A percentile compares a stretch with the other conserved stretches of the same genome.
phyloP scores from a whole-genome alignment of 1,139 yeast genomes.

The Pichia sp. region DNA sequence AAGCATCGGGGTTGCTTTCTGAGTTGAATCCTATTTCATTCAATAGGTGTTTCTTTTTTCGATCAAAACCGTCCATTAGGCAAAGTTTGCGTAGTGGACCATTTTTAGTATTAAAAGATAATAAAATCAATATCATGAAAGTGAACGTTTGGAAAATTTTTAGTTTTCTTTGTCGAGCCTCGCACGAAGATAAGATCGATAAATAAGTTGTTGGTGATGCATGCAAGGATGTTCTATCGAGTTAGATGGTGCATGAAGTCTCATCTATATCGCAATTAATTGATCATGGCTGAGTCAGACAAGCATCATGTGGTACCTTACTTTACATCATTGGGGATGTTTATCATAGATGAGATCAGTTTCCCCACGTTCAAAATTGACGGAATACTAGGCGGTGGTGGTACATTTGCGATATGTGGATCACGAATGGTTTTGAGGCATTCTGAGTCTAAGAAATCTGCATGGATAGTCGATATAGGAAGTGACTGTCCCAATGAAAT shows the following conservation, averaged over 20 bases:
- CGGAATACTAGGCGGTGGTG: conserved; percentile 85
- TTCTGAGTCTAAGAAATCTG: conserved; percentile 36
- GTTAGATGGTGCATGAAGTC: neutral
- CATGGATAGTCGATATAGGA: conserved; percentile 79
- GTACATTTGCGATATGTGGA: conserved; percentile 78
- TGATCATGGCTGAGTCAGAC: neutral
- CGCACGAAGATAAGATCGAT: neutral
- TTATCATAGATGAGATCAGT: conserved; percentile 84
- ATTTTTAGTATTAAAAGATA: neutral
- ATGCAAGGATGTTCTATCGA: neutral
- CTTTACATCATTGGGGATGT: conserved; percentile 75
- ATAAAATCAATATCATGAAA: neutral
- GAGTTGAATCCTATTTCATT: conserved; percentile 46
- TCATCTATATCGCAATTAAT: neutral
- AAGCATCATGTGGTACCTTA: conserved; percentile 23
- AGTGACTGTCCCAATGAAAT: conserved; percentile 61
- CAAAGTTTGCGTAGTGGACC: neutral
- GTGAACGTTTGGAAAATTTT: neutral
- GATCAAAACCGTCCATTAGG: conserved; percentile 44
- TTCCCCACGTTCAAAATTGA: conserved; percentile 44
- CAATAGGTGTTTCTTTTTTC: conserved; percentile 60
- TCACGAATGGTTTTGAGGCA: conserved; percentile 52
- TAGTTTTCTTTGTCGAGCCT: conserved; percentile 1
- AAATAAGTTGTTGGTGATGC: neutral
- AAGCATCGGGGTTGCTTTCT: conserved; percentile 51